Evolutionary conservation across 805 yeast species (phyloP).

Genomic region (Zygosaccharomyces pseudorouxii): DNA sequence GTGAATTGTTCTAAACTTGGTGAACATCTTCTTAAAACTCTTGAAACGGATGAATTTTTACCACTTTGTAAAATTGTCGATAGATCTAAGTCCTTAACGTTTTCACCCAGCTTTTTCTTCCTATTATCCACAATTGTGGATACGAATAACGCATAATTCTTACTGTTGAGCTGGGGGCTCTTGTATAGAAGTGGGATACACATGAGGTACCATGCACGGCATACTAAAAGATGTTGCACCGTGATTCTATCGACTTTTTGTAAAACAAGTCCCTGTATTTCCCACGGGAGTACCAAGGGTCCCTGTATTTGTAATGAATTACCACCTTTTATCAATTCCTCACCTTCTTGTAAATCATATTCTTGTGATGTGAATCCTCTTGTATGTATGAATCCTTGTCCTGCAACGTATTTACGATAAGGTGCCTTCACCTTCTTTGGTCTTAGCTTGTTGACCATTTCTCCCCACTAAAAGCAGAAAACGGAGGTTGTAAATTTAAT

Average conservation of each 20-base stretch:
- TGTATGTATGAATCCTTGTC: slow-evolving; percentile 34
- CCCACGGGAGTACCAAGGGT: slow-evolving; percentile 41
- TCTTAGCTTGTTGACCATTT: slow-evolving; percentile 82
- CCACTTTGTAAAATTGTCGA: slow-evolving; percentile 84
- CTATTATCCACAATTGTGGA: slow-evolving; percentile 51
- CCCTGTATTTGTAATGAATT: slow-evolving; percentile 31
- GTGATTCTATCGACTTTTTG: slow-evolving; percentile 16
- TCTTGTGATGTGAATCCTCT: slow-evolving; percentile 39
- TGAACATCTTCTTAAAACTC: slow-evolving; percentile 73
- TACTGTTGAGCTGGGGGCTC: slow-evolving; percentile 57
- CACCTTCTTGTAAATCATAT: slow-evolving; percentile 15
- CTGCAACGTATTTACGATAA: slow-evolving; percentile 65
- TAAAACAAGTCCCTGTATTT: slow-evolving; percentile 43
- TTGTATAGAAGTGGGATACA: slow-evolving; percentile 63
- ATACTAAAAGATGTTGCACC: slow-evolving; percentile 51
- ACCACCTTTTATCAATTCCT: slow-evolving; percentile 23
- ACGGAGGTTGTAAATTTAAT: neutral
- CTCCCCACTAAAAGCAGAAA: slow-evolving; percentile 1
- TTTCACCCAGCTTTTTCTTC: slow-evolving; percentile 47
- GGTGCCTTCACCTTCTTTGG: slow-evolving; percentile 80
- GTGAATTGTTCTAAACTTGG: slow-evolving; percentile 59
- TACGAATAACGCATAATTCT: slow-evolving; percentile 69
- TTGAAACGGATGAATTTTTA: slow-evolving; percentile 84
- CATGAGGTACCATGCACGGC: slow-evolving; percentile 53
- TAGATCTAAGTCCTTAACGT: slow-evolving; percentile 65